Evolutionary conservation across 116 monocot species (phyloP), one percentile per base, ranked within the genome.

Genomic region (Phalaenopsis hybrid): DNA sequence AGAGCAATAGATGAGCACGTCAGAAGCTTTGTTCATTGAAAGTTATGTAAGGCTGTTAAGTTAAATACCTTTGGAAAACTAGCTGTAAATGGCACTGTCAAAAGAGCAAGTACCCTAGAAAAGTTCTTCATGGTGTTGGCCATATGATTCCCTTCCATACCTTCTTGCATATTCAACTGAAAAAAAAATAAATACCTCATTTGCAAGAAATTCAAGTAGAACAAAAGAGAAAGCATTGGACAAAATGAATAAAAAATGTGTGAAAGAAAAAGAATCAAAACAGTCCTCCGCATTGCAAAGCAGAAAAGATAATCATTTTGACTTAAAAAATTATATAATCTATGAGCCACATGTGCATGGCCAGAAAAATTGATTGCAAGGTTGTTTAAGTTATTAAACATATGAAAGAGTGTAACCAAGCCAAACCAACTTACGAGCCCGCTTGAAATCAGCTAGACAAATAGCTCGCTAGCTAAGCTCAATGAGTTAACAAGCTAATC

Each of bases 151-250:
- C 93, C 95, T 85, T 98, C 95, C 89, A 98, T 90, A 43, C 95
- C 98, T 81, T 93, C 93, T 93, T 98, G 98, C 92, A 92, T 90
- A 84, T 96, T 96, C 37, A 94, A 84, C 96, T 96, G 75, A 49
- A 67, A 81, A 12, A 70, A 78, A 17, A 82, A 45, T 18, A 75
- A 45, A 75, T 23, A 65, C 21, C 37, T 72, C 37, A 72, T 72
- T 72, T 16, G 37, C 41, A 31, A 41, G 37, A 37, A 72, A 34
- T 72, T 41, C 16, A 13, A 41, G 37, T 41, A 31, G 37, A 72
- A 25, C 72, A 72, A 37, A 34, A 72, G 72, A 72, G 37, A n/a
- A 72, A 34, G 10, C 31, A 72, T 4, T 34, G 16, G 25, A 41
- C 72, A 72, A 37, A 13, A 72, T 34, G 37, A 72, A 72, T 37